phyloP scores from a whole-genome alignment of 202 grass and related monocot species.

The Hordeum pubiflorum region DNA sequence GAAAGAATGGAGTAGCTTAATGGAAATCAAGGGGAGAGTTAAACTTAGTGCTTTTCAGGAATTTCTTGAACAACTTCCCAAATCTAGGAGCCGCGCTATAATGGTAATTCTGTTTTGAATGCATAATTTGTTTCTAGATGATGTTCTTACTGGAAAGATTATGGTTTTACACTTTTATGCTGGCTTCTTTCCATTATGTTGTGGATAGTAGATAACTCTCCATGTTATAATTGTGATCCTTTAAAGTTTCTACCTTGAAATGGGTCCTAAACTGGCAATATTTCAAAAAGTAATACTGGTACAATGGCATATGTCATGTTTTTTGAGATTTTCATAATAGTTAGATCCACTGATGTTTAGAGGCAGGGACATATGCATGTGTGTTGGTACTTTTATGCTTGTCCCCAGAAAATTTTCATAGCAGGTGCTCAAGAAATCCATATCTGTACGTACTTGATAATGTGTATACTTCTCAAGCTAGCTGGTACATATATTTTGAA shows the following conservation, averaged over 20 bases:
- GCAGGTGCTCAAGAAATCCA: background rate
- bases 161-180: background rate
- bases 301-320: background rate
- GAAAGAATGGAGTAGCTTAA: slow-evolving; percentile 84
- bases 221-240: background rate
- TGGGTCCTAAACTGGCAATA: background rate
- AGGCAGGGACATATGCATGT: background rate
- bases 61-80: slow-evolving; percentile 80
- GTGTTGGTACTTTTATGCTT: background rate
- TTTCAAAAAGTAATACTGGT: background rate
- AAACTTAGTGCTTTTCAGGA: slow-evolving; percentile 87
- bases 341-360: background rate
- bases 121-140: background rate
- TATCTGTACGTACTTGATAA: background rate
- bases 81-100: slow-evolving; percentile 82
- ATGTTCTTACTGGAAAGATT: background rate
- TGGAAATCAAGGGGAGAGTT: slow-evolving; percentile 99
- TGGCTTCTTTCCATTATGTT: background rate
- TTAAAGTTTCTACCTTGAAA: background rate
- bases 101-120: slow-evolving; percentile 58
- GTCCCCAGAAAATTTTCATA: background rate
- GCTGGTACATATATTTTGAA: background rate
- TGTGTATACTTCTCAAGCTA: background rate
- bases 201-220: background rate
- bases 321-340: background rate